Evolutionary conservation across 306 rosid genomes (phyloP).

Genomic region (Cucumis melo): DNA sequence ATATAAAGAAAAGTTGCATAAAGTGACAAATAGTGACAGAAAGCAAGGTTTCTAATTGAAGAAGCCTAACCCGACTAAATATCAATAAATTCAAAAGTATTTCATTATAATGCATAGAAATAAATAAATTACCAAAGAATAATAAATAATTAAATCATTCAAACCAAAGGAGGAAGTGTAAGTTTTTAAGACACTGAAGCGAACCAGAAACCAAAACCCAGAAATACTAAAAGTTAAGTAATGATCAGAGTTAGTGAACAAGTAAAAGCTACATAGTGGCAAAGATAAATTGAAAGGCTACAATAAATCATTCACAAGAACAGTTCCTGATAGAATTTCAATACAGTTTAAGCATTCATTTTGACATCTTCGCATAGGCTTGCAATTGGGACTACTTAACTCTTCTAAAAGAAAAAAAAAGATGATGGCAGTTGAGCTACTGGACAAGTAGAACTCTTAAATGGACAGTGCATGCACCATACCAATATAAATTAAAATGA

Average conservation of each 20-base stretch:
- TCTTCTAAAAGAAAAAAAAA: neutral
- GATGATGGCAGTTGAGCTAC: neutral
- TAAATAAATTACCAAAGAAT: neutral
- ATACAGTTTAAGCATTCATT: neutral
- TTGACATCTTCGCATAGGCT: neutral
- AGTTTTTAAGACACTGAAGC: neutral
- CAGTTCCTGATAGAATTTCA: neutral
- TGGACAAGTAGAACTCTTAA: neutral
- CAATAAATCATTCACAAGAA: neutral
- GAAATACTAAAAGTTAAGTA: neutral
- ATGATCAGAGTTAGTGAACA: neutral
- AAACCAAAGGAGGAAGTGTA: neutral
- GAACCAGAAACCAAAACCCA: neutral
- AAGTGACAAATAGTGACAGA: neutral
- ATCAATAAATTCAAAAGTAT: neutral
- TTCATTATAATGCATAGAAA: neutral
- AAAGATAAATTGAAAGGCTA: neutral
- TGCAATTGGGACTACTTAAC: slow-evolving; percentile 6
- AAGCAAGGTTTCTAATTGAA: neutral
- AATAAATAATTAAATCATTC: neutral
- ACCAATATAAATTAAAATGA: slow-evolving; percentile 3
- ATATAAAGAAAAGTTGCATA: neutral
- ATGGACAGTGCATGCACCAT: neutral
- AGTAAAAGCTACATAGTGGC: neutral
- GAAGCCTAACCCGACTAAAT: no score